A percentile compares a stretch with the other conserved stretches of the same genome.
Conservation (phyloP, 2,329 filamentous ascomycete genomes). For the Apiospora malaysiana region DNA sequence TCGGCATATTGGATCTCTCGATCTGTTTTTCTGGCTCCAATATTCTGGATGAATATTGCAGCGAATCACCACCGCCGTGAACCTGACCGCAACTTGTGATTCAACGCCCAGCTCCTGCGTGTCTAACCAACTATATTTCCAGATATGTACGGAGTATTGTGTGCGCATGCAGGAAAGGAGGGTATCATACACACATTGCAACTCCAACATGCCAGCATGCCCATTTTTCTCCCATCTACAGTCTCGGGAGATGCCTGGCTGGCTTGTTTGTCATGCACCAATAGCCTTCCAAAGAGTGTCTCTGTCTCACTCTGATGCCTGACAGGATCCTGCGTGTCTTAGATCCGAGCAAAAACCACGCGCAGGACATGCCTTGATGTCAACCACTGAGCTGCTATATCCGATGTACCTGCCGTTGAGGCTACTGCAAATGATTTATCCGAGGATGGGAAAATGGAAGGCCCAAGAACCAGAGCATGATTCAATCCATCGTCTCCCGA, state of each 20-base stretch:
- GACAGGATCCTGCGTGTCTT: conserved; percentile 15
- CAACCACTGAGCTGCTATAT: background rate
- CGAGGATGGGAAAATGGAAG: background rate
- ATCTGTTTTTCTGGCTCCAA: conserved; percentile 1
- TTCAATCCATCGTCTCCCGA: background rate
- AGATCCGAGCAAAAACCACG: conserved; percentile 15
- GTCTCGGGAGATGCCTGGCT: background rate
- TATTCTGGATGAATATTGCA: background rate
- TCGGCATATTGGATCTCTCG: background rate
- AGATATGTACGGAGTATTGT: background rate
- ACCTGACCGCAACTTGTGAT: conserved; percentile 17
- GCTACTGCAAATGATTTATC: conserved; percentile 15
- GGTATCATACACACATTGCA: background rate
- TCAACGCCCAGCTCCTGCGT: background rate
- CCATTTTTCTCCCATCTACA: background rate
- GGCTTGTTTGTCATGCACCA: background rate
- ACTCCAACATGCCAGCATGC: background rate
- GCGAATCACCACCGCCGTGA: background rate
- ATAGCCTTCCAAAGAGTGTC: background rate
- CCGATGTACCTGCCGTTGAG: background rate
- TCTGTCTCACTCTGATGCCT: conserved; percentile 7
- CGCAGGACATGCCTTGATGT: background rate
- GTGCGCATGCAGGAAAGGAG: background rate
- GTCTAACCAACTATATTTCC: background rate
- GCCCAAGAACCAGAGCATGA: conserved; percentile 13